phyloP scores from a whole-genome alignment of 345 rosid genomes.

The Physaria fendleri region DNA sequence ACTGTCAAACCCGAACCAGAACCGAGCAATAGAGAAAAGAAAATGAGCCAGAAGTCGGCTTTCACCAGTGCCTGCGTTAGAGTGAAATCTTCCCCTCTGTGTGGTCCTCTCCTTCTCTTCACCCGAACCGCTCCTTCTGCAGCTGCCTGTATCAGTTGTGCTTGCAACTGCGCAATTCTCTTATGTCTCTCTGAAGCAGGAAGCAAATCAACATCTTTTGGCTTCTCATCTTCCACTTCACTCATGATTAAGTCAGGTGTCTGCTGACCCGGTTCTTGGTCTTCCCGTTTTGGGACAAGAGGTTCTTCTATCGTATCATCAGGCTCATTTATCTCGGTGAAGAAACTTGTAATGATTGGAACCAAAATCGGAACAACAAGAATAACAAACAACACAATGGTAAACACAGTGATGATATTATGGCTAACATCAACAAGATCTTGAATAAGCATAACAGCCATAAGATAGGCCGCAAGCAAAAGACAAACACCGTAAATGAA shows the following conservation, averaged over 20 bases:
- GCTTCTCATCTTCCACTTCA: slow-evolving; percentile 95
- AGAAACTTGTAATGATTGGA: slow-evolving; percentile 55
- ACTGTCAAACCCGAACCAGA: slow-evolving; percentile 96
- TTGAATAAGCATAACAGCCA: slow-evolving; percentile 88
- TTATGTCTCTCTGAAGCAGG: slow-evolving; percentile 78
- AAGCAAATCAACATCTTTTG: slow-evolving; percentile 77
- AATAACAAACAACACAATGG: slow-evolving; percentile 53
- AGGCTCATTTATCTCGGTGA: slow-evolving; percentile 33
- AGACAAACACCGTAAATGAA: slow-evolving; percentile 73
- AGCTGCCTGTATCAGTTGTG: slow-evolving; percentile 72
- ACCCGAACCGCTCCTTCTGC: slow-evolving; percentile 90
- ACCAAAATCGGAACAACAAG: slow-evolving; percentile 60
- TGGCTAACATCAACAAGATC: slow-evolving; percentile 60
- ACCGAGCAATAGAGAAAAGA: slow-evolving; percentile 76
- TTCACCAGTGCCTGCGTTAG: slow-evolving; percentile 79
- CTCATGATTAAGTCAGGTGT: slow-evolving; percentile 53
- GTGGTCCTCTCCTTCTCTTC: slow-evolving; percentile 76
- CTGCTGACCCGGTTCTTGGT: slow-evolving; percentile 43
- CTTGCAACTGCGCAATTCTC: slow-evolving; percentile 77
- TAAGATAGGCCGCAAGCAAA: slow-evolving; percentile 73
- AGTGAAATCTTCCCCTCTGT: slow-evolving; percentile 91
- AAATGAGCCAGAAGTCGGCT: slow-evolving; percentile 94
- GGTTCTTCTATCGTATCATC: slow-evolving; percentile 51
- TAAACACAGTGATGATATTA: slow-evolving; percentile 40
- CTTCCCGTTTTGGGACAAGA: slow-evolving; percentile 43